A percentile compares a stretch with the other conserved stretches of the same genome.
Evolutionary conservation across 164 flowering plant species (phyloP).

Genomic region (Stephania cephalantha): DNA sequence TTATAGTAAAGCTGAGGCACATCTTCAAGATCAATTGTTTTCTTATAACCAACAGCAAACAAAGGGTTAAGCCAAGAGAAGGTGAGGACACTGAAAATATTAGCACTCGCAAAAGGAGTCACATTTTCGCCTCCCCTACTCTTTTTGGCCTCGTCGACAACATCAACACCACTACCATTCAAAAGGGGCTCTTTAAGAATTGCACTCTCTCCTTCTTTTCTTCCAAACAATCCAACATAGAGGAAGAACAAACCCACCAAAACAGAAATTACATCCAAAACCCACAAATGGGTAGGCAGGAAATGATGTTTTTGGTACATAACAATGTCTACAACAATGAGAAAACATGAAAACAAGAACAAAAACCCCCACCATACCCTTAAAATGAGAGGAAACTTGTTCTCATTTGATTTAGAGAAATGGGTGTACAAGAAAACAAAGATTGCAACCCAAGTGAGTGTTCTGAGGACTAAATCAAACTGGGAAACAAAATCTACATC

Average conservation of each 20-base stretch:
- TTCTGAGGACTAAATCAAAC: conserved; percentile 39
- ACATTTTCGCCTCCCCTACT: conserved; percentile 29
- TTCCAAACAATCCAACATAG: conserved; percentile 39
- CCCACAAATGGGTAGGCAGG: conserved; percentile 23
- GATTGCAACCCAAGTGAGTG: conserved; percentile 44
- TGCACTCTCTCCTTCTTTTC: conserved; percentile 17
- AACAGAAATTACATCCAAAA: conserved; percentile 40
- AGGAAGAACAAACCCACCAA: conserved; percentile 40
- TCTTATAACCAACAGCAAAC: conserved; percentile 45
- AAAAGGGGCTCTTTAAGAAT: conserved; percentile 55
- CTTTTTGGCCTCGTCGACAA: conserved; percentile 19
- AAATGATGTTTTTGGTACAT: conserved; percentile 15
- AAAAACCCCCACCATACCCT: conserved; percentile 57
- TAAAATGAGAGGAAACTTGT: conserved; percentile 37
- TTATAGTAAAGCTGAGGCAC: conserved; percentile 46
- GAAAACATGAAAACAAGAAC: conserved; percentile 38
- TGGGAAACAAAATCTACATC: conserved; percentile 35
- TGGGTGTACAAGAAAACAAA: conserved; percentile 35
- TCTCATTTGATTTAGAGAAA: conserved; percentile 19
- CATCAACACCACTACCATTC: conserved; percentile 28
- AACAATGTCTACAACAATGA: conserved; percentile 38
- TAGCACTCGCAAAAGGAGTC: conserved; percentile 45
- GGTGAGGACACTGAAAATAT: conserved; percentile 38
- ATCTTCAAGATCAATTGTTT: conserved; percentile 56
- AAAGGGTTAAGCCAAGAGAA: conserved; percentile 64